A percentile compares a stretch with the other conserved stretches of the same genome.
phyloP scores from a whole-genome alignment of 306 rosid species.

The Sphenostylis stenocarpa region DNA sequence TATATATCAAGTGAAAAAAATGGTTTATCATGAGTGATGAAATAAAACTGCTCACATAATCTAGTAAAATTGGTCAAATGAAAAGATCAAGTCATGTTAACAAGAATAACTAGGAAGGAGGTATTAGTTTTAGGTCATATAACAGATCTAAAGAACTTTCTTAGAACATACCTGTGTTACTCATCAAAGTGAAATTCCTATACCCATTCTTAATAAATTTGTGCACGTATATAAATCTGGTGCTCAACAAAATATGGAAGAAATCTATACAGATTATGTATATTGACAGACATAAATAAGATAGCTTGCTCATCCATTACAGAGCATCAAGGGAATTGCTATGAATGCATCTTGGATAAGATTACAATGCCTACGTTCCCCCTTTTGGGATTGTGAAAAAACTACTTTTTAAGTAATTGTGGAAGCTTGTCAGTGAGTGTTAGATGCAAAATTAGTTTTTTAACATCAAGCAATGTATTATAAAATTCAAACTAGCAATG shows the following conservation, averaged over 20 bases:
- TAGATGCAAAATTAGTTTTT: conserved; percentile 14
- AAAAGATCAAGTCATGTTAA: not conserved
- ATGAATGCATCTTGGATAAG: not conserved
- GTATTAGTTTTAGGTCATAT: not conserved
- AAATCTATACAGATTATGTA: not conserved
- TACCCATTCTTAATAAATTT: not conserved
- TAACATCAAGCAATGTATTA: conserved; percentile 18
- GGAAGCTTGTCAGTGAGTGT: conserved; percentile 10
- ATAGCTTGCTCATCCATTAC: not conserved
- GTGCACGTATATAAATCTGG: not conserved
- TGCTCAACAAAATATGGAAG: not conserved
- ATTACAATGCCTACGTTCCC: not conserved
- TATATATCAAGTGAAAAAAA: not conserved
- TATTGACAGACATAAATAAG: not conserved
- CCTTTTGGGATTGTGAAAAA: not conserved
- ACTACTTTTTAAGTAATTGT: not conserved
- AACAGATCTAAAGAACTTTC: not conserved
- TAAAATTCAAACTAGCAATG: too few species aligned
- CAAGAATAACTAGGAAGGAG: not conserved
- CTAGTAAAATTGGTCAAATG: not conserved
- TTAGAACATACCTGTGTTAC: not conserved
- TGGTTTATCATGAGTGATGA: too few species aligned
- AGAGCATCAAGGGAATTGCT: not conserved
- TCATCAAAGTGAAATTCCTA: not conserved
- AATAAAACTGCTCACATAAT: not conserved